These are phyloP conservation scores for Psilocybe mexicana DNA, from an alignment of 1,284 basidiomycete species.

Conservation along the genomic window DNA sequence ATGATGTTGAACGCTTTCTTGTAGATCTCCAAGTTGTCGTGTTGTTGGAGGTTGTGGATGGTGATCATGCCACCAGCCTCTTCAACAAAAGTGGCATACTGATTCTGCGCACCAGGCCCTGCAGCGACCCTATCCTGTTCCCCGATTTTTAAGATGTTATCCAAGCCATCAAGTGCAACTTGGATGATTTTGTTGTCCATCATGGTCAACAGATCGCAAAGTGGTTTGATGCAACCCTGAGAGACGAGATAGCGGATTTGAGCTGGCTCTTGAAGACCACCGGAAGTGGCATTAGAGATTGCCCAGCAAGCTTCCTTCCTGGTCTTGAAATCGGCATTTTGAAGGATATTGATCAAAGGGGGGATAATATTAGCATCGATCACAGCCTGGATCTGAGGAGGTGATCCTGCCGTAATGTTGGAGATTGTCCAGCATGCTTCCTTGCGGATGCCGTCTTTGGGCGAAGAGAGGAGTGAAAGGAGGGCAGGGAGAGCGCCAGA, in stretches of 20 bases:
- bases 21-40: constrained; percentile 99
- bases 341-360: constrained; percentile 97
- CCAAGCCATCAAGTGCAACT: constrained; percentile 94
- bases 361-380: constrained; percentile 92
- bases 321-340: constrained; percentile 98
- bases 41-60: constrained; percentile 98
- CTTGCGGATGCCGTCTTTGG: constrained; percentile 94
- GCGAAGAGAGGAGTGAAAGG: constrained; percentile 88
- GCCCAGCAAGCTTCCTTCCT: constrained; percentile 99
- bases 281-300: constrained; percentile 98
- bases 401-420: constrained; percentile 97
- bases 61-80: constrained; percentile 99
- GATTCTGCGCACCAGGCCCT: constrained; percentile 86
- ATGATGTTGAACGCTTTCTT: constrained; percentile 99
- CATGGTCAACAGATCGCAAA: constrained; percentile 94
- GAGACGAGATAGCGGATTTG: constrained; percentile 98
- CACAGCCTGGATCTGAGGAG: constrained; percentile 92
- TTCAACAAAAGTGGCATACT: constrained; percentile 94
- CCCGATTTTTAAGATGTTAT: constrained; percentile 98
- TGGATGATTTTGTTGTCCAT: constrained; percentile 99
- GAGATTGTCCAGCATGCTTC: constrained; percentile 99
- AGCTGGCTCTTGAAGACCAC: constrained; percentile 93
- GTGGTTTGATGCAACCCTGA: constrained; percentile 98
- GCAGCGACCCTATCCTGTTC: constrained; percentile 91
- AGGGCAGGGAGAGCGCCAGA: constrained; percentile 94